These are phyloP conservation scores for Candida methanosorbosa DNA, from an alignment of 805 yeast genomes.

Conservation along the genomic window DNA sequence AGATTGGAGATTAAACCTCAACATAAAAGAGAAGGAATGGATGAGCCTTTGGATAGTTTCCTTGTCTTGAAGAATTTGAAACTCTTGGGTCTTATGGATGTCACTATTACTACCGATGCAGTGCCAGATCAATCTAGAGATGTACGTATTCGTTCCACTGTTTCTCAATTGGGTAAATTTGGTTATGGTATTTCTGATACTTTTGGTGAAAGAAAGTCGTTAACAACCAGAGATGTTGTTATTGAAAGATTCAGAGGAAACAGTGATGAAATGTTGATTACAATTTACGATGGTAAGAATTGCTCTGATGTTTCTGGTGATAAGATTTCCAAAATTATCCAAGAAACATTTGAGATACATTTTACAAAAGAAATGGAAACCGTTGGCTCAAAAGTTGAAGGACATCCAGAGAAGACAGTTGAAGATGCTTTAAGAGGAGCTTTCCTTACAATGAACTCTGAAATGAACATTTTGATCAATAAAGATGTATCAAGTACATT, in stretches of 20 bases:
- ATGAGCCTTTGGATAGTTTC: conserved; percentile 62
- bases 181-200: conserved; percentile 91
- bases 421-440: conserved; percentile 76
- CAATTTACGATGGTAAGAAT: conserved; percentile 78
- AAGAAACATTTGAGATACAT: conserved; percentile 57
- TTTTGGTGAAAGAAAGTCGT: conserved; percentile 55
- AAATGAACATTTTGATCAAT: conserved; percentile 56
- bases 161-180: conserved; percentile 64
- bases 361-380: conserved; percentile 58
- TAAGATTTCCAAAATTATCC: conserved; percentile 62
- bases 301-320: conserved; percentile 50
- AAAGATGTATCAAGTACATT: conserved; percentile 33
- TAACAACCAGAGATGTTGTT: conserved; percentile 77
- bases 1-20: conserved; percentile 79
- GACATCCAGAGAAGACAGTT: conserved; percentile 37
- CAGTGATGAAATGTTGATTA: conserved; percentile 71
- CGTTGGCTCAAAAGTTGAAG: conserved; percentile 23
- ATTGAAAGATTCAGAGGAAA: conserved; percentile 82
- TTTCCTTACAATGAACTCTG: conserved; percentile 72
- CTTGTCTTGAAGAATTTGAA: conserved; percentile 54
- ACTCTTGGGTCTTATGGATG: conserved; percentile 87
- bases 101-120: conserved; percentile 78
- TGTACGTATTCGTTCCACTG: conserved; percentile 84
- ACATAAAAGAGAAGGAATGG: conserved; percentile 43
- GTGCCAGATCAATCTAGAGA: conserved; percentile 84